Conservation (phyloP, 148 eudicot genomes). For the Amaranthus hypochondriacus region DNA sequence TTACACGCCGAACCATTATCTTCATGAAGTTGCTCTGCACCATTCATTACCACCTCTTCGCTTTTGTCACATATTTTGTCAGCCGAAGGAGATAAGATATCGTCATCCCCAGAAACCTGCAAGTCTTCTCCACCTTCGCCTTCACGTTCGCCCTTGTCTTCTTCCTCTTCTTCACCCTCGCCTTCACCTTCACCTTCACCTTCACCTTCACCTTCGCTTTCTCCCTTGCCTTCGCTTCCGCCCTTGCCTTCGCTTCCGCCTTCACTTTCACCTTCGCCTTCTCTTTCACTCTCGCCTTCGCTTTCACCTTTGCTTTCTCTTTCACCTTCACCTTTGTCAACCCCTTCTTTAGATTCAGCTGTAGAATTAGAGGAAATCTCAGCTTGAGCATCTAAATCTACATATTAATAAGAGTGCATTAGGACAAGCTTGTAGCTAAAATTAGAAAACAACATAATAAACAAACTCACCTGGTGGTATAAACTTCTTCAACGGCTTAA, state of each 20-base stretch:
- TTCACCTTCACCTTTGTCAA: conserved; percentile 7
- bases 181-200: conserved; percentile 22
- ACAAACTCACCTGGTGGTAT: conserved; percentile 20
- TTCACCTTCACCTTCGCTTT: conserved; percentile 16
- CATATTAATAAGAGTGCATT: neutral
- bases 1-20: conserved; percentile 12
- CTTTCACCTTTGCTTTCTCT: conserved; percentile 9
- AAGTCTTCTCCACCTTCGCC: conserved; percentile 20
- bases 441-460: neutral
- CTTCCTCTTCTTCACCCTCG: neutral
- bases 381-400: conserved; percentile 10
- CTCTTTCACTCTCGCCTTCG: conserved; percentile 12
- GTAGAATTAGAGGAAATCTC: conserved; percentile 11
- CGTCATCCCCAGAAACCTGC: conserved; percentile 9
- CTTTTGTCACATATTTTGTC: conserved; percentile 13
- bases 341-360: conserved; percentile 1
- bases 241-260: conserved; percentile 8
- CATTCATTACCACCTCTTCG: conserved; percentile 10
- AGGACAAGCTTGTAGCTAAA: neutral
- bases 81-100: conserved; percentile 13
- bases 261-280: conserved; percentile 8
- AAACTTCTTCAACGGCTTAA: conserved; percentile 20
- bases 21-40: conserved; percentile 23
- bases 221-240: conserved; percentile 10
- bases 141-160: conserved; percentile 6